Evolutionary conservation across 192 early-diverging fungal genomes (phyloP).

Genomic region (Coemansia javaensis): DNA sequence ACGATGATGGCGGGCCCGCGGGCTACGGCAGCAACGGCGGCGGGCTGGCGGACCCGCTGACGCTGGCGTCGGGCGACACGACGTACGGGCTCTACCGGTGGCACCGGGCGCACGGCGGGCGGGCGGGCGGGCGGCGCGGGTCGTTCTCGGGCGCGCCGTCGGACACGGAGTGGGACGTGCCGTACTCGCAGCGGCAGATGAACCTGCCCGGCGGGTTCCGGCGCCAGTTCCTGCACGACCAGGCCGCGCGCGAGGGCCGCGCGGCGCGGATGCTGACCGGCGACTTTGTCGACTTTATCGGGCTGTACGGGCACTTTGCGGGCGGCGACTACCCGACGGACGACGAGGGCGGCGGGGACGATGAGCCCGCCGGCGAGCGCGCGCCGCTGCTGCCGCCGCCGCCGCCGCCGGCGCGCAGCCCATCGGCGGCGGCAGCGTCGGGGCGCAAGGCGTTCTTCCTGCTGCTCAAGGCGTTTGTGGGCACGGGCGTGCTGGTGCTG

Average conservation of each 20-base stretch:
- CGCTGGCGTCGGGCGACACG: constrained; percentile 64
- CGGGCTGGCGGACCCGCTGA: constrained; percentile 50
- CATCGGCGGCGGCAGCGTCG: constrained; percentile 52
- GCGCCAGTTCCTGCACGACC: constrained; percentile 75
- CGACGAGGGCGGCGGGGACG: no score
- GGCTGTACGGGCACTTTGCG: constrained; percentile 88
- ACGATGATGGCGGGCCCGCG: constrained; percentile 13
- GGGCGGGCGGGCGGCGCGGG: constrained; percentile 9
- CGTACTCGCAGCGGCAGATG: constrained; percentile 46
- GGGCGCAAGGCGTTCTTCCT: constrained; percentile 70
- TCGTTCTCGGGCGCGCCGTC: constrained; percentile 37
- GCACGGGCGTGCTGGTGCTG: constrained; percentile 71
- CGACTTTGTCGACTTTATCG: constrained; percentile 92
- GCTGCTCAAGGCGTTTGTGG: constrained; percentile 78
- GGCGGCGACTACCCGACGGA: constrained; percentile 88
- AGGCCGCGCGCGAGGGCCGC: constrained; percentile 62
- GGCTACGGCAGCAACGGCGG: no score
- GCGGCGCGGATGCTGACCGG: constrained; percentile 62
- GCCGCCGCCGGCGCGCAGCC: background rate
- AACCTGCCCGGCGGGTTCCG: constrained; percentile 81
- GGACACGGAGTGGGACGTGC: constrained; percentile 36
- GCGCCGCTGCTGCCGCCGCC: background rate
- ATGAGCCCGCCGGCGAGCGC: constrained; percentile 43
- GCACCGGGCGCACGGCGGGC: constrained; percentile 57
- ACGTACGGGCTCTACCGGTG: constrained; percentile 86